phyloP scores from a whole-genome alignment of 2,329 filamentous ascomycete genomes.

The Cyclaneusma minus region DNA sequence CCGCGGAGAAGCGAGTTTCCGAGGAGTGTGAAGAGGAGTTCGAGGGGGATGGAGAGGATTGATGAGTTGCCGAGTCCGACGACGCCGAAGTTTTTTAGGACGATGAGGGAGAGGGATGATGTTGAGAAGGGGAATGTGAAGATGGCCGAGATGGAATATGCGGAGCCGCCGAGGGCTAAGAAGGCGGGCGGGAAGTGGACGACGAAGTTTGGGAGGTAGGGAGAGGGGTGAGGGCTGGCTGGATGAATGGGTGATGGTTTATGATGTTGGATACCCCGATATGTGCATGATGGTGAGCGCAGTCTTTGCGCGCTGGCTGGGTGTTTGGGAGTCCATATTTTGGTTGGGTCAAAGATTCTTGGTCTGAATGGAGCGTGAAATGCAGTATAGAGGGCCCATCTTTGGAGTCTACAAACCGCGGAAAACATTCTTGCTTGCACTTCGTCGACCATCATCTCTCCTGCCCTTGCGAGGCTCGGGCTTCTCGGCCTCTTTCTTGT shows the following conservation, averaged over 20 bases:
- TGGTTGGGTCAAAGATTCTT: neutral
- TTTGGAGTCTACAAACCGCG: conserved; percentile 37
- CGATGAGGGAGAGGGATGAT: conserved; percentile 36
- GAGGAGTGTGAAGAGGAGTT: conserved; percentile 27
- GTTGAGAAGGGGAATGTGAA: conserved; percentile 37
- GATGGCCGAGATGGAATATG: conserved; percentile 16
- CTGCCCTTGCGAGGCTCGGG: conserved; percentile 11
- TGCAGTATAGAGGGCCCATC: conserved; percentile 11
- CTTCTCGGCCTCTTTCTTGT: conserved; percentile 30
- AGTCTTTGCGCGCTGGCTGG: conserved; percentile 3
- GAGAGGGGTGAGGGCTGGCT: neutral
- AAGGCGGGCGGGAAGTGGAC: conserved; percentile 18
- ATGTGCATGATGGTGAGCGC: conserved; percentile 3
- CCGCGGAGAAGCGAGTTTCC: conserved; percentile 46
- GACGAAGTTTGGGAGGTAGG: conserved; percentile 12
- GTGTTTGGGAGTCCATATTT: conserved; percentile 2
- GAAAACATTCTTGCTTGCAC: conserved; percentile 64
- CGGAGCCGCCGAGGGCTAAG: conserved; percentile 15
- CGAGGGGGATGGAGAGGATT: conserved; percentile 27
- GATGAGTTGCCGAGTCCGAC: conserved; percentile 45
- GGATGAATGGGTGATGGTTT: conserved; percentile 5
- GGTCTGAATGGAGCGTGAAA: neutral
- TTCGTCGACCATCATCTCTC: conserved; percentile 35
- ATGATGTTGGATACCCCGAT: conserved; percentile 1
- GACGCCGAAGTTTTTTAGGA: too few relatives aligned